Evolutionary conservation across 139 green algal genomes (phyloP), one percentile per base, ranked within the genome.

Genomic region (Mychonastes homosphaera): DNA sequence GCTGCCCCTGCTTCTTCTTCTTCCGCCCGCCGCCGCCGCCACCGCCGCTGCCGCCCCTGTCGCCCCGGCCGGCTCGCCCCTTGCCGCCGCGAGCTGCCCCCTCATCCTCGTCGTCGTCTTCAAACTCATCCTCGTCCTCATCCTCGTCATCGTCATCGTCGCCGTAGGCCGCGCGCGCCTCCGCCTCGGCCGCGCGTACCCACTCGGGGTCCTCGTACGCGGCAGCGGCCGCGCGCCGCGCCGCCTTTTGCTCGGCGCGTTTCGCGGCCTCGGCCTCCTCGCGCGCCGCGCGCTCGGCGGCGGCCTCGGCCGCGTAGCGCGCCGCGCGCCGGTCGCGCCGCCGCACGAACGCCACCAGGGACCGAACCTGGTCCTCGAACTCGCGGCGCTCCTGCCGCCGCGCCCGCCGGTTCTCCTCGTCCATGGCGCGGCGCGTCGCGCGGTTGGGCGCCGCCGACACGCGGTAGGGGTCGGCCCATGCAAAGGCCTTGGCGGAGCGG

Each of bases 401-500:
- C 15, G 48, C 32, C 64, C 88, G 89, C 26, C 66, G 67, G 74
- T 96, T 96, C 65, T 97, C 91, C 1, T 87, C 80, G 75, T 97
- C 89, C 83, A 97, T 97, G 12, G 73, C 56, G 39, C 90, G 72
- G 21, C 89, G 77, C 29, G 91, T 69, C 69, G 93, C 71, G 34
- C 79, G 77, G 72, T 92, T 90, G 38, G 81, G 80, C 3, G 88
- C 90, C 4, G 73, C 55, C 1, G 71, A 79, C 2, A 79, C 72
- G 80, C 96, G 88, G 75, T 95, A 90, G 34, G 78, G 39, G 53
- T 95, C 85, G 1, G 77, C 72, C 89, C 90, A 98, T 0, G 78
- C 67, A 75, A 96, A 98, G 57, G 77, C 73, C 63, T 88, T 87
- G 24, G 55, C 40, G 1, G 84, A 90, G 21, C 64, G 54, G 54